Evolutionary conservation across 441 rosid species (phyloP), one percentile per base, ranked within the genome.

Genomic region (Populus tomentosa): DNA sequence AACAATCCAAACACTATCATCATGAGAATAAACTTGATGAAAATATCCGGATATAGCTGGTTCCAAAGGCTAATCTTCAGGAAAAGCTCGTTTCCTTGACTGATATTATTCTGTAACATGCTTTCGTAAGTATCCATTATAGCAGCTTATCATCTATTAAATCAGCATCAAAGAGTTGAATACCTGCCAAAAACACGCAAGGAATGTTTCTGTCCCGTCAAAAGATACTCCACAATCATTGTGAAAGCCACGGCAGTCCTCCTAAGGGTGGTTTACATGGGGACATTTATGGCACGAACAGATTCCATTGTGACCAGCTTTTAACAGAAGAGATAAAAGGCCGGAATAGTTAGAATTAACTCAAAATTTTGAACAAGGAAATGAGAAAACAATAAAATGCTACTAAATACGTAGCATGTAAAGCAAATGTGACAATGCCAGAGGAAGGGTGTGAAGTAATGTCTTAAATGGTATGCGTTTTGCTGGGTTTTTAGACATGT

Each of bases 241-340:
- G 99, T 94, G 85, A 96, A 96, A 20, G 91, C 98, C 62, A 94
- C 92, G 0, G 98, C 92, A 5, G 97, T 94, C 75, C 99, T 89
- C 82, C 99, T 90, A 67, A 96, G 94, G 6, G 99, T 90, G 73
- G 98, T 92, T 74, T 94, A 94, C 99, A 96, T 96, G 72, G 99
- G 99, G 80, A 94, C 95, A 85, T 91, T 96, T 63, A 94, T 97
- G 77, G 93, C 96, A 67, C 98, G 97, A 42, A 96, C 88, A 83
- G 97, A 86, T 80, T 92, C 99, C 95, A 94, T 91, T 18, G 95
- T 85, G 68, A 87, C 94, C 86, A 96, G 86, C 98, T 83, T 88
- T 78, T 80, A 71, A 67, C 10, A 83, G 67, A 76, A 70, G 69
- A 83, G 82, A 28, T 14, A 23, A 24, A 75, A 69, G 73, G 21